Percentiles rank a stretch among this genome's conserved stretches.
phyloP scores from a whole-genome alignment of 139 green algal genomes.

The Auxenochlorella protothecoides region DNA sequence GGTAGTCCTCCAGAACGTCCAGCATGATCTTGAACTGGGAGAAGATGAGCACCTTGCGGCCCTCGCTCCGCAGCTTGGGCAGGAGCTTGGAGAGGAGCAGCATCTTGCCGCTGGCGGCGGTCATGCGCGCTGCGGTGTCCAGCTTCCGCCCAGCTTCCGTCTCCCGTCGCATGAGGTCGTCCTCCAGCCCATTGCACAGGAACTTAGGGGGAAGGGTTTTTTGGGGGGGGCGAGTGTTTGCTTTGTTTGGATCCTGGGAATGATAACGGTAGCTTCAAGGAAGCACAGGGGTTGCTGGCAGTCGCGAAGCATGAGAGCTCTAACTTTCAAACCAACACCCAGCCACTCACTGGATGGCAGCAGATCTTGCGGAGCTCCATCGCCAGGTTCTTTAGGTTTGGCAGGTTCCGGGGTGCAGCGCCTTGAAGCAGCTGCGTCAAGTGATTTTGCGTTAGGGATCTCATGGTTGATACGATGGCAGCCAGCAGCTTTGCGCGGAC shows the following conservation, averaged over 20 bases:
- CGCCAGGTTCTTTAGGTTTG: constrained; percentile 70
- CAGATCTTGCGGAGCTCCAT: constrained; percentile 97
- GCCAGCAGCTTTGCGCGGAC: no score
- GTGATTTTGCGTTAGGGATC: background rate
- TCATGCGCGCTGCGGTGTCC: constrained; percentile 34
- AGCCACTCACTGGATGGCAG: constrained; percentile 67
- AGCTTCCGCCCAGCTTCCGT: constrained; percentile 3
- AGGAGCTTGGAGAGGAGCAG: constrained; percentile 71
- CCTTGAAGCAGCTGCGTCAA: constrained; percentile 40
- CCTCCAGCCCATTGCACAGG: constrained; percentile 76
- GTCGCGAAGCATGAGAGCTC: no score
- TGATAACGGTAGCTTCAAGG: no score
- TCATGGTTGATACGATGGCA: no score
- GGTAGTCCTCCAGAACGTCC: constrained; percentile 80
- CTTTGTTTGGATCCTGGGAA: no score
- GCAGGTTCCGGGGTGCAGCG: constrained; percentile 46
- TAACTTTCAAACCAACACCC: background rate
- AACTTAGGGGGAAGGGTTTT: constrained; percentile 27
- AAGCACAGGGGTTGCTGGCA: no score
- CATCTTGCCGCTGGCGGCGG: constrained; percentile 69
- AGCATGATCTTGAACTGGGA: constrained; percentile 86
- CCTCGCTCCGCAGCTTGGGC: constrained; percentile 67
- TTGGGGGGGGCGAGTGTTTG: no score
- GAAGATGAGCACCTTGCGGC: constrained; percentile 79
- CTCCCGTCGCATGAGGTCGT: constrained; percentile 45